phyloP scores from a whole-genome alignment of 164 flowering plant genomes.

The Vitis amurensis region DNA sequence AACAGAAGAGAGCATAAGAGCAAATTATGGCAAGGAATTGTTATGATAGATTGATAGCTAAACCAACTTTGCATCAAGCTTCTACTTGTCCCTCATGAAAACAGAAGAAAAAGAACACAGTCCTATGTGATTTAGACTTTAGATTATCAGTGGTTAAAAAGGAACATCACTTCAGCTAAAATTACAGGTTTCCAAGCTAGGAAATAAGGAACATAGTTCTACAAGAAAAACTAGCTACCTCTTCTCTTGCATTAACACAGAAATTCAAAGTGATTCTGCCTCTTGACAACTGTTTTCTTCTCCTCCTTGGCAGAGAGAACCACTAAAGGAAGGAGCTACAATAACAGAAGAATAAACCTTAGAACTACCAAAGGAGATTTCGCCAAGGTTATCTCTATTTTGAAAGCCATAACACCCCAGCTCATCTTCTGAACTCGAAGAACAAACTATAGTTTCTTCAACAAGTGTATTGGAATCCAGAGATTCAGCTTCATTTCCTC shows the following conservation, averaged over 20 bases:
- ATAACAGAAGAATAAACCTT: constrained; percentile 60
- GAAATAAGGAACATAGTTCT: too few species aligned
- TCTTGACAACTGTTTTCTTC: constrained; percentile 4
- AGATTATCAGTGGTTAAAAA: too few species aligned
- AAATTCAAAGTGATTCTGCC: not conserved
- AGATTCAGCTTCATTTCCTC: constrained; percentile 1
- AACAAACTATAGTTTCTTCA: constrained; percentile 46
- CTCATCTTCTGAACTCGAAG: constrained; percentile 13
- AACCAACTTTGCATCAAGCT: too few species aligned
- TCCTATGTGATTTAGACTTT: too few species aligned
- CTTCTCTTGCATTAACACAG: not conserved
- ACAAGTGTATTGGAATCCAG: constrained; percentile 20
- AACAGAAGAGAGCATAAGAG: too few species aligned
- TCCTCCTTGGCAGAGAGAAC: constrained; percentile 14
- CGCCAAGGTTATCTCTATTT: constrained; percentile 11
- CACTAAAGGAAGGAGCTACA: constrained; percentile 59
- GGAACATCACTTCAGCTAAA: too few species aligned
- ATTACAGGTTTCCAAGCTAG: too few species aligned
- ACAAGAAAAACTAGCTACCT: not conserved
- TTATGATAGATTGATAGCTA: too few species aligned
- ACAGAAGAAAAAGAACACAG: too few species aligned
- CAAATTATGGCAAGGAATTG: too few species aligned
- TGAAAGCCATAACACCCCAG: not conserved
- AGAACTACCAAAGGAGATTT: constrained; percentile 35
- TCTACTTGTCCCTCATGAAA: too few species aligned